These are phyloP conservation scores for Colletotrichum sp. DNA, from an alignment of 2,329 filamentous ascomycete genomes.

Conservation along the genomic window DNA sequence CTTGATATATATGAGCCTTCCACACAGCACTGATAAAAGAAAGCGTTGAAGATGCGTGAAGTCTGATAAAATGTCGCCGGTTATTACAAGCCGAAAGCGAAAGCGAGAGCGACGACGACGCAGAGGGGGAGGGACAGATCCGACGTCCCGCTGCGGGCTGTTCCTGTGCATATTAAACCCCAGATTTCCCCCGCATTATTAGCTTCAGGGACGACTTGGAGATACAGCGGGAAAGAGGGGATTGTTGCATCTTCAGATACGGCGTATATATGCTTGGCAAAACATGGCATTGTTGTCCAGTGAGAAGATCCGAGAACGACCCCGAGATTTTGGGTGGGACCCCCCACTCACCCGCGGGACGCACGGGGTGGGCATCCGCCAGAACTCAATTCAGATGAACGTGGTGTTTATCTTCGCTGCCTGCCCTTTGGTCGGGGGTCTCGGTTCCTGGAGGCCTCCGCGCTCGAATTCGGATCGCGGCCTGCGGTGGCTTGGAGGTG, in stretches of 20 bases:
- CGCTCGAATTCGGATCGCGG: background rate
- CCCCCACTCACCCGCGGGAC: background rate
- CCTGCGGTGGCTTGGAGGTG: background rate
- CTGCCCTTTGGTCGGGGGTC: no score
- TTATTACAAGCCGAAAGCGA: background rate
- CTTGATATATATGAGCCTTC: background rate
- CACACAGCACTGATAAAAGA: accelerated
- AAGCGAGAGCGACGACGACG: background rate
- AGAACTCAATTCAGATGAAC: background rate
- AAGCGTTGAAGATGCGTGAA: background rate
- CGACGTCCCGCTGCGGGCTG: background rate
- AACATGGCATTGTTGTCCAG: background rate
- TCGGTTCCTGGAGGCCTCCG: background rate
- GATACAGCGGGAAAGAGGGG: background rate
- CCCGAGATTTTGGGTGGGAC: no score
- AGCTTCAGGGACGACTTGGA: background rate
- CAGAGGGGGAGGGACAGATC: background rate
- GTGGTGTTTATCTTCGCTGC: background rate
- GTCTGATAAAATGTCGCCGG: background rate
- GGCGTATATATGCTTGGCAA: background rate
- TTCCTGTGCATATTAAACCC: background rate
- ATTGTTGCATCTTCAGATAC: background rate
- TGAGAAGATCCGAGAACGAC: no score
- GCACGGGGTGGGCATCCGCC: background rate
- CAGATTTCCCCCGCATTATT: background rate